Evolutionary conservation across 345 rosid species (phyloP), one percentile per base, ranked within the genome.

Genomic region (Camelina hispida): DNA sequence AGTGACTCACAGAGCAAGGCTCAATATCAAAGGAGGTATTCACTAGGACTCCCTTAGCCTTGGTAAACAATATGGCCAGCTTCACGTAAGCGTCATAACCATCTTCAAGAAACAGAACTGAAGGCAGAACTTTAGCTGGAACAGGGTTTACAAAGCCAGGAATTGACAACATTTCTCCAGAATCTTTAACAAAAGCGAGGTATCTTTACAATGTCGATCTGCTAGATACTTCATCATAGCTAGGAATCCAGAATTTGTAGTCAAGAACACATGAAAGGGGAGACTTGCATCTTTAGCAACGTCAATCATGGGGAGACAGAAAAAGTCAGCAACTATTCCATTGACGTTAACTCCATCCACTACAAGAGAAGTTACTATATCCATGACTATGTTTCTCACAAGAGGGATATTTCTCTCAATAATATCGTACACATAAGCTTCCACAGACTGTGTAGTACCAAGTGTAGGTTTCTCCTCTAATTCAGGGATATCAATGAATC

Each of bases 221-320:
- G 80, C 82, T 9, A 83, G 71, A 63, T 81, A 82, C 14, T 69
- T 35, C 83, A 83, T 71, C 71, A 88, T 52, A 64, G 70, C 75
- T 34, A 86, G 53, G 58, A 81, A 86, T 25, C 81, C 80, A 3
- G 84, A 81, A 37, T 73, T 82, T 40, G 79, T 8, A 14, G 90
- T 81, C 30, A 80, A 68, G 79, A 78, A 86, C 11, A 89, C 75
- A 71, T 87, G 83, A 22, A 82, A 84, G 69, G 87, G 87, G 28
- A 87, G 80, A 52, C 35, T 40, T 38, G 68, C 76, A 23, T 84
- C 85, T 20, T 68, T 61, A 0, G 81, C 84, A 34, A 79, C 53
- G 2, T 78, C 86, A 65, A 89, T 71, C 85, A 84, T 73, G 38
- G 83, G 71, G 18, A 75, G 66, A 68, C 87, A 83, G 63, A 86